Conservation (phyloP, 306 rosid genomes). For the Quercus ilex region DNA sequence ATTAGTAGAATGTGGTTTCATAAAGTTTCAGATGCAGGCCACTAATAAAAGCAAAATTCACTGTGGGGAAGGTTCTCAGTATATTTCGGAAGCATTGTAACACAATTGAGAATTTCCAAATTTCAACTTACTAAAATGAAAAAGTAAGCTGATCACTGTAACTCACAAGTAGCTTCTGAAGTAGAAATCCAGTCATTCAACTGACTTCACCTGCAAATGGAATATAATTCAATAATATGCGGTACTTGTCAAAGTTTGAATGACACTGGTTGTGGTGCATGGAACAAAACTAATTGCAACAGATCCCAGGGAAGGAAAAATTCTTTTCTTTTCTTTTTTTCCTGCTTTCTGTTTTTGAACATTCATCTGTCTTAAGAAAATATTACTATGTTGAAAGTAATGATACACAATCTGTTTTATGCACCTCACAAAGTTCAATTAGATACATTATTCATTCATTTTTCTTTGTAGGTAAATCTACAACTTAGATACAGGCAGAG, state of each 20-base stretch:
- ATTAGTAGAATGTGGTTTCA: not conserved
- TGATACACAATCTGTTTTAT: not conserved
- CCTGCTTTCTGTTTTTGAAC: not conserved
- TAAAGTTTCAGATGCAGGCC: not conserved
- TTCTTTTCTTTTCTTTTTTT: not conserved
- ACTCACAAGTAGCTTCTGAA: conserved; percentile 70
- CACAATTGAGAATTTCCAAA: not conserved
- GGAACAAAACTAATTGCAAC: not conserved
- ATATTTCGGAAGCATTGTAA: conserved; percentile 2
- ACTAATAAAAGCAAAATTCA: not conserved
- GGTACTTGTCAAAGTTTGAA: not conserved
- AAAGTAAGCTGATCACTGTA: conserved; percentile 9
- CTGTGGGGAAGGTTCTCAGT: not conserved
- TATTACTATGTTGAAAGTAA: not conserved
- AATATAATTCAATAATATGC: not conserved
- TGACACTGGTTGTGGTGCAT: not conserved
- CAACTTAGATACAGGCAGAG: too few species aligned
- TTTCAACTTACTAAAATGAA: conserved; percentile 11
- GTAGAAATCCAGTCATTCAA: conserved; percentile 91
- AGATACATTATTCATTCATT: not conserved
- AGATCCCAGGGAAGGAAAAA: not conserved
- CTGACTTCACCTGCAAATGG: conserved; percentile 70
- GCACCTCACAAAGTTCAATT: not conserved
- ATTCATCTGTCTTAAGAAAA: not conserved
- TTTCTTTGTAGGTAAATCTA: too few species aligned